Conservation (phyloP, 2,329 filamentous ascomycete species). For the Trichoderma oligosporum region DNA sequence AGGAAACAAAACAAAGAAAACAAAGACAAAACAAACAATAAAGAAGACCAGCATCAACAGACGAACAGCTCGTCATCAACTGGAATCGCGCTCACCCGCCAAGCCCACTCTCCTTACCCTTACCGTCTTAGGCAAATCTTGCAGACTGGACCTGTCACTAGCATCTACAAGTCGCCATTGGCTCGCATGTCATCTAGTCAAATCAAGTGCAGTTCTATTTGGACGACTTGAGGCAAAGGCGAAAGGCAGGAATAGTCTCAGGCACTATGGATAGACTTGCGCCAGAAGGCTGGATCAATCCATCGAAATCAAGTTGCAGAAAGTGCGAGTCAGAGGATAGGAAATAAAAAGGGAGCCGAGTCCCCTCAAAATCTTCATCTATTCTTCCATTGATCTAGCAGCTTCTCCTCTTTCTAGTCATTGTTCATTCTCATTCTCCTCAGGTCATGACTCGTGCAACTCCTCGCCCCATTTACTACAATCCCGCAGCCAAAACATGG, state of each 20-base stretch:
- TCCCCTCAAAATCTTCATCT: not conserved
- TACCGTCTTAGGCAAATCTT: constrained; percentile 7
- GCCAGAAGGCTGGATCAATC: not conserved
- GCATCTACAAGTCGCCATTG: not conserved
- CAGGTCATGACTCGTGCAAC: constrained; percentile 1
- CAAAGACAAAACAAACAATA: not conserved
- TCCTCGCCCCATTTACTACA: constrained; percentile 21
- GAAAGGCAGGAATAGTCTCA: not conserved
- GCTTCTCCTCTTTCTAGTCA: not conserved
- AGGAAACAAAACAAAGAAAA: not conserved
- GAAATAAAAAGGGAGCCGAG: not conserved
- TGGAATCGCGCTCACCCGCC: not conserved
- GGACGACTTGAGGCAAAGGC: not conserved
- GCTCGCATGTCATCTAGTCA: not conserved
- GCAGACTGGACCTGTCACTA: not conserved
- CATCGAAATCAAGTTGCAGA: not conserved
- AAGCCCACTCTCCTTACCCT: not conserved
- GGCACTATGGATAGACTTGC: not conserved
- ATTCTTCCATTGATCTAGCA: not conserved
- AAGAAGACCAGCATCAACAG: not conserved
- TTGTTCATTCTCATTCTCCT: not conserved
- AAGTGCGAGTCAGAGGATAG: not conserved
- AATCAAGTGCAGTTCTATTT: not conserved
- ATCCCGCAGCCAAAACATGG: constrained; percentile 20
- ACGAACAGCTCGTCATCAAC: not conserved